Percentiles rank a stretch among this genome's conserved stretches.
phyloP scores from a whole-genome alignment of 768 basidiomycete species.

The Butyriboletus loyo region DNA sequence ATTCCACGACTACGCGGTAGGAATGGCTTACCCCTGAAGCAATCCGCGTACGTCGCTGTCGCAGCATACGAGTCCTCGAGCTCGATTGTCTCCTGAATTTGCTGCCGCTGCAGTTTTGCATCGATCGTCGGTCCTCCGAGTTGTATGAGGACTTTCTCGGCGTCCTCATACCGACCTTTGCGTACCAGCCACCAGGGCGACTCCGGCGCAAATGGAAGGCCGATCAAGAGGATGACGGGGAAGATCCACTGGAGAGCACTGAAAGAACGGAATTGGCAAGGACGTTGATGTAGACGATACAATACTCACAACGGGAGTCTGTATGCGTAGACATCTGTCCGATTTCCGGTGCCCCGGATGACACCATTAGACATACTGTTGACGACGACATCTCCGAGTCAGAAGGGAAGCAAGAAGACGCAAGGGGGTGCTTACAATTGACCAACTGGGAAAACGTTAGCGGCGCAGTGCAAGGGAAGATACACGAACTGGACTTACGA shows the following conservation, averaged over 20 bases:
- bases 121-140: constrained; percentile 25
- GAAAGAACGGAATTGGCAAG: background rate
- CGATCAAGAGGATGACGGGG: constrained; percentile 29
- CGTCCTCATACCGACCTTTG: constrained; percentile 25
- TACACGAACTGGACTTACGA: constrained; percentile 7
- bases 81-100: constrained; percentile 29
- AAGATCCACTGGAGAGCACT: constrained; percentile 35
- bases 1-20: too few species aligned
- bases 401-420: background rate
- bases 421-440: constrained; percentile 15
- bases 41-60: constrained; percentile 30
- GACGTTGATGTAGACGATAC: background rate
- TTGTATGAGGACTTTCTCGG: constrained; percentile 14
- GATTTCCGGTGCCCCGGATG: constrained; percentile 21
- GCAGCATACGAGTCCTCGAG: constrained; percentile 28
- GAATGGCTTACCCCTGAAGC: constrained; percentile 26
- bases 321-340: constrained; percentile 23
- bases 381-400: background rate
- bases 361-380: constrained; percentile 25
- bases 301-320: constrained; percentile 25
- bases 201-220: constrained; percentile 32
- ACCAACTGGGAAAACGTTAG: constrained; percentile 14
- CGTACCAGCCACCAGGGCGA: constrained; percentile 36
- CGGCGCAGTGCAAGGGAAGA: background rate
- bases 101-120: constrained; percentile 19